These are phyloP conservation scores for Diaporthe vaccinii DNA, from an alignment of 2,329 filamentous ascomycete species.

Conservation along the genomic window DNA sequence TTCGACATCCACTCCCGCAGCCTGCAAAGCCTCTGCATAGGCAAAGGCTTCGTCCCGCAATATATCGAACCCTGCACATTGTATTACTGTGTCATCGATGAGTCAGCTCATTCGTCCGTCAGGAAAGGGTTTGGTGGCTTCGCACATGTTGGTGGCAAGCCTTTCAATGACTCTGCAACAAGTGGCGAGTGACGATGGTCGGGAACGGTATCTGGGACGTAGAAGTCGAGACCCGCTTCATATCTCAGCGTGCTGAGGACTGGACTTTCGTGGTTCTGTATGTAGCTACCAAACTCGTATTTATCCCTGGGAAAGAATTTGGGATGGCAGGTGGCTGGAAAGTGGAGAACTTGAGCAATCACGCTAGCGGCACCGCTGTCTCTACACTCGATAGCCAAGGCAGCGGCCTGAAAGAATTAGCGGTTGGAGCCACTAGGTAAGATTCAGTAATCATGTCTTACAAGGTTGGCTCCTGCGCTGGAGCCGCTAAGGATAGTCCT, in stretches of 20 bases:
- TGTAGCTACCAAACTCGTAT: slow-evolving; percentile 24
- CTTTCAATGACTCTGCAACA: not conserved
- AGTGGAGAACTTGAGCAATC: not conserved
- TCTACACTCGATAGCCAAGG: not conserved
- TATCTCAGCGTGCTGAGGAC: slow-evolving; percentile 11
- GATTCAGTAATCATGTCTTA: not conserved
- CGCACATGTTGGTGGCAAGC: slow-evolving; percentile 4
- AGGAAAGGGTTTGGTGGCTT: not conserved
- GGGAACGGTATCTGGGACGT: not conserved
- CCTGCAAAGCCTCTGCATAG: not conserved
- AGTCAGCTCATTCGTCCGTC: not conserved
- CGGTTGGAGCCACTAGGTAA: too few relatives aligned
- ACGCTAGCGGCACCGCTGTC: not conserved
- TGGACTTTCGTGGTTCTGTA: slow-evolving; percentile 11
- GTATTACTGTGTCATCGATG: not conserved
- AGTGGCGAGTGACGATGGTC: slow-evolving; percentile 20
- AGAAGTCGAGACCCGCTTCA: slow-evolving; percentile 4
- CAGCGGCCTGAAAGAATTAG: not conserved
- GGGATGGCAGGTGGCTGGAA: slow-evolving; percentile 16
- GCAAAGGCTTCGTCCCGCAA: slow-evolving; percentile 18
- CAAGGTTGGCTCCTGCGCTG: slow-evolving; percentile 22
- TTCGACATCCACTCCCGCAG: not conserved
- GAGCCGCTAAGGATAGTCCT: not conserved
- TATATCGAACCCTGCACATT: slow-evolving; percentile 16
- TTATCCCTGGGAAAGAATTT: slow-evolving; percentile 9